Conservation (phyloP, 2,329 filamentous ascomycete genomes). For the Alternaria sp. region DNA sequence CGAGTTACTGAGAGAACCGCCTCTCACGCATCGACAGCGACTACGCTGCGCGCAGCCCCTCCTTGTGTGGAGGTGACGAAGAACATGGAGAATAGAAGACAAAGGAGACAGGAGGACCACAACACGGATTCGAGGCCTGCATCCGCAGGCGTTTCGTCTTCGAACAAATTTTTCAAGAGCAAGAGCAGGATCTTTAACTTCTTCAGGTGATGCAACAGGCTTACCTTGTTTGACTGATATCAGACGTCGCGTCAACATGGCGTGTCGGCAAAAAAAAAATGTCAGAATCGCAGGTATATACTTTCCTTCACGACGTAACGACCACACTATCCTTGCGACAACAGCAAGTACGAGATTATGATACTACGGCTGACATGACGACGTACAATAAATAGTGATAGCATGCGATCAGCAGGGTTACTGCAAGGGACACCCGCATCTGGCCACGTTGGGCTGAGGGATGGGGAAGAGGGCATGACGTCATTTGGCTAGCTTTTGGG, state of each 20-base stretch:
- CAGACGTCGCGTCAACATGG: neutral
- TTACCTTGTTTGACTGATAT: neutral
- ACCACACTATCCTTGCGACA: conserved; percentile 28
- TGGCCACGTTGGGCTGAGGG: conserved; percentile 27
- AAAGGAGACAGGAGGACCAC: conserved; percentile 25
- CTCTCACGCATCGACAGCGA: conserved; percentile 34
- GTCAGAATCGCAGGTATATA: neutral
- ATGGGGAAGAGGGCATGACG: conserved; percentile 31
- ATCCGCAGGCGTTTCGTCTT: conserved; percentile 22
- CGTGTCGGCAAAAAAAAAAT: neutral
- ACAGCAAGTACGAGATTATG: conserved; percentile 22
- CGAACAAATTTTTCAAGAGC: conserved; percentile 46
- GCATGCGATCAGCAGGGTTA: conserved; percentile 33
- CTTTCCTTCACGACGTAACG: conserved; percentile 28
- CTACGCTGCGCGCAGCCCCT: conserved; percentile 27
- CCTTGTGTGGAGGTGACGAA: conserved; percentile 15
- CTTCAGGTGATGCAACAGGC: conserved; percentile 30
- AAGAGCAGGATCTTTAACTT: conserved; percentile 51
- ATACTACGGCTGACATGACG: conserved; percentile 14
- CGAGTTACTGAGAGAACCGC: conserved; percentile 26
- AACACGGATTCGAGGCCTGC: conserved; percentile 19
- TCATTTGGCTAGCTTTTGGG: conserved; percentile 27
- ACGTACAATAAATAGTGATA: conserved; percentile 19
- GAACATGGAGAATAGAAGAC: conserved; percentile 28
- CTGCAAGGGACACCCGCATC: conserved; percentile 51